Base-by-base conservation (phyloP, 805 yeast species). In the Candida tammaniensis region DNA sequence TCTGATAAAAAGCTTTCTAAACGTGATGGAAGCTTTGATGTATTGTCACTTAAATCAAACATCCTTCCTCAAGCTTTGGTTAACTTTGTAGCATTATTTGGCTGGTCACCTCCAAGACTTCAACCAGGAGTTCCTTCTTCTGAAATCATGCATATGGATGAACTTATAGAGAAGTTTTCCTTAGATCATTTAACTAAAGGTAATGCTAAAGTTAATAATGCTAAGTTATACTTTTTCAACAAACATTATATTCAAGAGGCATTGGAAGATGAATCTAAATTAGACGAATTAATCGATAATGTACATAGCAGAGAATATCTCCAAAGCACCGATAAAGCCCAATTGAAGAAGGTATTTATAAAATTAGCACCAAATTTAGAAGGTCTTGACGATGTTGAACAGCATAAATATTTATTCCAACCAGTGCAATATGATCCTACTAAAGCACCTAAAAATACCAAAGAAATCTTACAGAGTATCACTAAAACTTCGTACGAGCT, bases 61-160 rank as follows among this genome's bases (percentile, higher is more conserved):
- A 70, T 85, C 11, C 59, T 87, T 4, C 95, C 96, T 0, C 96
- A 89, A 53, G 93, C 98, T 0, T 57, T 93, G 24, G 64, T 86
- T 5, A 93, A 93, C 49, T 93, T 87, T 55, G 82, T 82, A 27
- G 95, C 91, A 0, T 65, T 93, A 38, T 84, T 87, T 57, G 99
- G 99, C 1, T 93, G 98, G 98, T 74, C 96, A 4, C 95, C 96
- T 4, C 76, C 79, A 5, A 68, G 86, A 42, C 62, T 61, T 5
- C 52, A 52, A 2, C 56, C 68, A 7, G 76, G 81, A 2, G 65
- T 68, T 18, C 62, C 70, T 17, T 52, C 58, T 0, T 70, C 68
- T 33, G 91, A 82, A 49, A 61, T 78, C 6, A 71, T 74, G 59
- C 47, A 59, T 0, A 48, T 82, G 40, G 44, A 64, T 1, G 76